Evolutionary conservation across 2,329 filamentous ascomycete genomes (phyloP), one percentile per base, ranked within the genome.

Genomic region (Aspergillus piperis): DNA sequence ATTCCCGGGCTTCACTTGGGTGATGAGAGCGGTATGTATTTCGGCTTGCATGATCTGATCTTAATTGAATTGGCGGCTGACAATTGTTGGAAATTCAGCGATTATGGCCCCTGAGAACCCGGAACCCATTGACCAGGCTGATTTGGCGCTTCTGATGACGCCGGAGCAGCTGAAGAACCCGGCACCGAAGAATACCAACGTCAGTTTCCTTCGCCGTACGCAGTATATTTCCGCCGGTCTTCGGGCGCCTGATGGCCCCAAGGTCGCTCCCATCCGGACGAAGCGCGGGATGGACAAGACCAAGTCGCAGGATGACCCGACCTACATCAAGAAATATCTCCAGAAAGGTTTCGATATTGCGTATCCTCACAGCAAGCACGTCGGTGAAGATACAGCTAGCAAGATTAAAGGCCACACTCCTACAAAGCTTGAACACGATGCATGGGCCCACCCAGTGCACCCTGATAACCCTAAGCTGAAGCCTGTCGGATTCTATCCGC

Each of bases 1-100:
- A 91, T 98, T 80, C 94, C 94, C 6, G 92, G 93, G 30, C 88
- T 98, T 59, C 97, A 98, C 72, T 89, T 98, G 71, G 94, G 93
- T 60, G 92, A 98, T 75, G 94, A 98, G 81, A 90, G 90, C 79
- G 92, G 93, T 97, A 83, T 63, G 81, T 73, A 48, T 42, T 48
- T 17, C 49, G 48, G 36, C 21, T 38, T 42, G 21, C 17, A 39
- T 51, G 54, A 41, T 32, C 8, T 39, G n/a, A 49, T 55, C 39
- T 47, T 5, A 59, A 27, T 57, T 60, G 59, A 59, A 71, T 36
- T 68, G 8, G 30, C 66, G 21, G 58, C 62, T 66, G 60, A 55
- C 48, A 23, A 44, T 36, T 67, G 75, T 42, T 71, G 61, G 58
- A 52, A 66, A 53, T 66, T 38, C 23, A 95, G 92, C 90, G 61